Conservation (phyloP, 257 asterid genomes). For the Solanum gandarillasii region DNA sequence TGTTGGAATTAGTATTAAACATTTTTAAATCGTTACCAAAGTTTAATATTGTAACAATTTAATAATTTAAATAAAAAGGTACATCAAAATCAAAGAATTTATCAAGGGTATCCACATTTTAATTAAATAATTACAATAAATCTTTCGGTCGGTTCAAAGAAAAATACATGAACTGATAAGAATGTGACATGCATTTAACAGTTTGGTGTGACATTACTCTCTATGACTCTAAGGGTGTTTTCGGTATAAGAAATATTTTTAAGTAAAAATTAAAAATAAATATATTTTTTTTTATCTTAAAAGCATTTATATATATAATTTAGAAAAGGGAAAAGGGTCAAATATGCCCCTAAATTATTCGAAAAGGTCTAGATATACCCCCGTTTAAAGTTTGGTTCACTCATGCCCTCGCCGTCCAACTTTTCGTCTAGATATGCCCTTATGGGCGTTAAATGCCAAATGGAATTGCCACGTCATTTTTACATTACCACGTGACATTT, state of each 20-base stretch:
- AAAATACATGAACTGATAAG: background rate
- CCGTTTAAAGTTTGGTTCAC: too few relatives aligned
- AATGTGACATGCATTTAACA: background rate
- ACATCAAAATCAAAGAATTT: background rate
- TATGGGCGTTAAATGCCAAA: too few relatives aligned
- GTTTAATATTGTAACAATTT: background rate
- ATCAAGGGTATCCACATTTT: background rate
- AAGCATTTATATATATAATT: background rate
- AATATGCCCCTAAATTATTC: too few relatives aligned
- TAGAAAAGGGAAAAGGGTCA: too few relatives aligned
- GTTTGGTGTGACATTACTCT: background rate
- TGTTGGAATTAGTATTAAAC: background rate
- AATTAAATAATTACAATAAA: background rate
- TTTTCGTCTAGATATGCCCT: too few relatives aligned
- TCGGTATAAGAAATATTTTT: background rate
- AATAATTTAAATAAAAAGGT: background rate
- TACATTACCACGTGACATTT: too few relatives aligned
- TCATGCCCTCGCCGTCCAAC: too few relatives aligned
- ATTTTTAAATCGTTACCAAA: background rate
- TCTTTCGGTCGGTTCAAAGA: background rate
- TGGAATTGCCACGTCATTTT: too few relatives aligned
- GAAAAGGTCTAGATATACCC: too few relatives aligned
- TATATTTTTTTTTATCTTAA: too few relatives aligned
- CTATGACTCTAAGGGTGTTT: background rate
- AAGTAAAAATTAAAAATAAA: too few relatives aligned